Percentiles rank a stretch among this genome's conserved stretches.
These are phyloP conservation scores for Eutrema salsugineum DNA, from an alignment of 441 rosid genomes.

Conservation along the genomic window DNA sequence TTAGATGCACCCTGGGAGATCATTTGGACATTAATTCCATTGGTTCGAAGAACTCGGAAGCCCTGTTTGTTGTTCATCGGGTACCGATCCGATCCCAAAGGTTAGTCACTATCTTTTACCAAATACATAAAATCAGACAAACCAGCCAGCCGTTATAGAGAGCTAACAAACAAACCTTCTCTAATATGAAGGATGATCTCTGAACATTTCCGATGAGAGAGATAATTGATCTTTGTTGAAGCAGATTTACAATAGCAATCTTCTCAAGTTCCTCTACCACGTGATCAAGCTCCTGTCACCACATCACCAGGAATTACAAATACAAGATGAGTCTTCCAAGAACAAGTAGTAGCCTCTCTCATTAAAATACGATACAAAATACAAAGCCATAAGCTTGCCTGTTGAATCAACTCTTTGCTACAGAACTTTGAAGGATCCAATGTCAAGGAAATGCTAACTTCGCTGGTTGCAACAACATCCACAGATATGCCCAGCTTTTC, in stretches of 20 bases:
- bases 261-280: constrained; percentile 89
- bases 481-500: background rate
- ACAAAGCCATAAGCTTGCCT: background rate
- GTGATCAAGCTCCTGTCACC: constrained; percentile 39
- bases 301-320: background rate
- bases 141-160: background rate
- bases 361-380: background rate
- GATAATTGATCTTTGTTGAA: constrained; percentile 78
- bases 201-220: constrained; percentile 91
- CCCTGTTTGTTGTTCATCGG: constrained; percentile 43
- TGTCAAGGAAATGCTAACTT: constrained; percentile 1
- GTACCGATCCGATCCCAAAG: background rate
- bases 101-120: background rate
- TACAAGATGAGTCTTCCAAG: background rate
- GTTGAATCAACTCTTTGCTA: background rate
- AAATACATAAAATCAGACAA: no score
- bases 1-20: constrained; percentile 97
- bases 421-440: background rate
- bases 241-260: constrained; percentile 78
- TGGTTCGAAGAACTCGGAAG: constrained; percentile 67
- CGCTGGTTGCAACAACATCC: constrained; percentile 4
- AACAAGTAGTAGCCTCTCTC: background rate
- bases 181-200: constrained; percentile 78
- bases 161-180: constrained; percentile 51
- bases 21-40: constrained; percentile 90